Percentiles rank a stretch among this genome's conserved stretches.
Conservation (phyloP, 805 yeast genomes). For the Wickerhamomyces hampshirensis region DNA sequence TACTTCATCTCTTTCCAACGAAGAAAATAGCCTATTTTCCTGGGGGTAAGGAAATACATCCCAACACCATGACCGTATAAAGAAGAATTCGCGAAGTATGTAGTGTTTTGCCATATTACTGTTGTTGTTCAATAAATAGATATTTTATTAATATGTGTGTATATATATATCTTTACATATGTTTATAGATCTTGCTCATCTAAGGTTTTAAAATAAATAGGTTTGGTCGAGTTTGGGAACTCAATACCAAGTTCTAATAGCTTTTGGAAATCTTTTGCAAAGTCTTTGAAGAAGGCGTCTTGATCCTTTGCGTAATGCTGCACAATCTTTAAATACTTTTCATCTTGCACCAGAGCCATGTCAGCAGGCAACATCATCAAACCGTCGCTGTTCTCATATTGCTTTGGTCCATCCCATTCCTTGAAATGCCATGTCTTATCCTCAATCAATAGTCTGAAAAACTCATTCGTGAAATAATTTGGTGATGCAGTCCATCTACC, state of each 20-base stretch:
- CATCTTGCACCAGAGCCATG: slow-evolving; percentile 60
- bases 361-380: slow-evolving; percentile 90
- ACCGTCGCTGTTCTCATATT: slow-evolving; percentile 54
- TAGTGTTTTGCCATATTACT: too few relatives aligned
- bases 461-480: slow-evolving; percentile 69
- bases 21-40: too few relatives aligned
- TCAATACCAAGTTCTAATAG: slow-evolving; percentile 72
- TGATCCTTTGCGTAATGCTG: slow-evolving; percentile 64
- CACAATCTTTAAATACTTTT: slow-evolving; percentile 55
- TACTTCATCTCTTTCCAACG: too few relatives aligned
- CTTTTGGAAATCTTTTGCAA: slow-evolving; percentile 62
- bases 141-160: too few relatives aligned
- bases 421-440: slow-evolving; percentile 47
- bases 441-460: slow-evolving; percentile 51
- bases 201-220: slow-evolving; percentile 55
- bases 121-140: too few relatives aligned
- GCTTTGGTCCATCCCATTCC: slow-evolving; percentile 59
- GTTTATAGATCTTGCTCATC: slow-evolving; percentile 51
- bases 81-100: too few relatives aligned
- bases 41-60: too few relatives aligned
- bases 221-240: slow-evolving; percentile 39
- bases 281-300: slow-evolving; percentile 56
- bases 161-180: too few relatives aligned
- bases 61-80: too few relatives aligned
- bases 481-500: slow-evolving; percentile 91